These are phyloP conservation scores for Suillus paluster DNA, from an alignment of 768 basidiomycete species.

Conservation along the genomic window DNA sequence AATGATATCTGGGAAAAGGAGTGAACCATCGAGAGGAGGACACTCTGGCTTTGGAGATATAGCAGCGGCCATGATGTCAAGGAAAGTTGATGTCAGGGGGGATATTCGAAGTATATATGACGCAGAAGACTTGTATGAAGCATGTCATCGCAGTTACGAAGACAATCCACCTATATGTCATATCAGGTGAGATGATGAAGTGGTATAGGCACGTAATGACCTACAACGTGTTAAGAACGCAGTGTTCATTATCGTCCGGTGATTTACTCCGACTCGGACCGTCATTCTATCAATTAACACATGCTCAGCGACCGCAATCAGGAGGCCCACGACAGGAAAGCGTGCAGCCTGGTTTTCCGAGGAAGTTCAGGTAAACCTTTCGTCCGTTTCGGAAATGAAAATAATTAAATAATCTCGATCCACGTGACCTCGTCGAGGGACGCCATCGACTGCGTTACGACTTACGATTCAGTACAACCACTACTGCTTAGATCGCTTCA, in stretches of 20 bases:
- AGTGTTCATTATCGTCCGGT: background rate
- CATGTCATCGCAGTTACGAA: too few relatives aligned
- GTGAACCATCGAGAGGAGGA: constrained; percentile 30
- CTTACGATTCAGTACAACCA: too few relatives aligned
- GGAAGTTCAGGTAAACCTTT: background rate
- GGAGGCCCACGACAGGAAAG: background rate
- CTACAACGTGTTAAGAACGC: constrained; percentile 1
- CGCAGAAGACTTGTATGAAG: background rate
- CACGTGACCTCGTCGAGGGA: too few relatives aligned
- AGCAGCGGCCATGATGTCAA: background rate
- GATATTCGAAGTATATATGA: background rate
- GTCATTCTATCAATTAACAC: background rate
- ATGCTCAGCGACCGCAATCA: background rate
- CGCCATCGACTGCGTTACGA: too few relatives aligned
- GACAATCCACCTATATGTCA: background rate
- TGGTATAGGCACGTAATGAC: background rate
- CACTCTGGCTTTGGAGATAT: background rate
- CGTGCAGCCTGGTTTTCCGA: background rate
- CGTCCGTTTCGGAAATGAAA: constrained; percentile 4
- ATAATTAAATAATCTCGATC: background rate
- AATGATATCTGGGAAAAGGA: constrained; percentile 26
- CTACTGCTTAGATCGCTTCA: too few relatives aligned
- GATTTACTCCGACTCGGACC: background rate
- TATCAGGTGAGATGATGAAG: background rate
- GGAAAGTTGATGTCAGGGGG: background rate